Evolutionary conservation across 2,329 filamentous ascomycete species (phyloP).

Genomic region (Sclerotinia sclerotiorum): DNA sequence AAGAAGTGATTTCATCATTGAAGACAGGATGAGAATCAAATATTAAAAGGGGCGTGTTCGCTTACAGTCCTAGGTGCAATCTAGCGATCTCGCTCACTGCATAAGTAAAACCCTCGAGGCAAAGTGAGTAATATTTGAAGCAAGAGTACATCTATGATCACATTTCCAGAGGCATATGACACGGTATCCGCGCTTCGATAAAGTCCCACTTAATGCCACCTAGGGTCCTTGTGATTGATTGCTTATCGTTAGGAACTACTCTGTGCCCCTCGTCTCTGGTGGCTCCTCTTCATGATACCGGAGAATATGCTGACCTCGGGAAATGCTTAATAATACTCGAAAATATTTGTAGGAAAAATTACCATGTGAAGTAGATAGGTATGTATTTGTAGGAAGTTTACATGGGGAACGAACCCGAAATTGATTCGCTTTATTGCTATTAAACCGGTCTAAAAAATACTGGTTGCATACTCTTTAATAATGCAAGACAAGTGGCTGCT

Average conservation of each 20-base stretch:
- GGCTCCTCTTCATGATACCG: constrained; percentile 2
- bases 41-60: constrained; percentile 12
- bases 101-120: background rate
- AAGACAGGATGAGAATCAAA: background rate
- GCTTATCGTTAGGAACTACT: constrained; percentile 2
- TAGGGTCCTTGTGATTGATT: constrained; percentile 9
- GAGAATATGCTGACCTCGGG: background rate
- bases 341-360: background rate
- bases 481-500: constrained; percentile 1
- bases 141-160: background rate
- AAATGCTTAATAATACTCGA: constrained; percentile 4
- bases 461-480: background rate
- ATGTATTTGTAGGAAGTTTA: background rate
- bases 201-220: background rate
- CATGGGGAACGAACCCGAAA: too few species aligned
- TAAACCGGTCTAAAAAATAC: too few species aligned
- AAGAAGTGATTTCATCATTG: background rate
- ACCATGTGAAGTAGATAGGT: too few species aligned
- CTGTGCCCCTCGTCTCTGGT: background rate
- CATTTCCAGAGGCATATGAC: background rate
- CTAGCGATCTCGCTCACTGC: background rate
- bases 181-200: background rate
- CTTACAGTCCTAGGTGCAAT: constrained; percentile 4
- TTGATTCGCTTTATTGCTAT: too few species aligned
- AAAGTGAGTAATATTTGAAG: background rate